Base-by-base conservation (phyloP, 306 rosid species). In the Prunus kanzakura region DNA sequence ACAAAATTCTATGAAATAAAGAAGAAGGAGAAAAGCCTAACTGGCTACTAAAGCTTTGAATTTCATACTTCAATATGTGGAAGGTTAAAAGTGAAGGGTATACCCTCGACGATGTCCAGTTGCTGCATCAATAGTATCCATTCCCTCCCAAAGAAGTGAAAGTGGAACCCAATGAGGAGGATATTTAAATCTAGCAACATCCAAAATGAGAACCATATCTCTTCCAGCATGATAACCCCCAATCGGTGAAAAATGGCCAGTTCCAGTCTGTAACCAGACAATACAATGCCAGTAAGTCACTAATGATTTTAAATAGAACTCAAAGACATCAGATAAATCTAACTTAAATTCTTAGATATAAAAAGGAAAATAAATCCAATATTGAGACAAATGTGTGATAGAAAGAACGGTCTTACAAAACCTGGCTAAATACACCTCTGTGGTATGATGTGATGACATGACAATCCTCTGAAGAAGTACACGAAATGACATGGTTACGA, bases 111-210 rank as follows among this genome's bases (percentile, higher is more conserved):
- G 81, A 30, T 74, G 92, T 69, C 97, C 93, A 4, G 95, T 92
- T 50, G 90, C 82, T 75, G 65, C 25, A 83, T 94, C 98, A 79
- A 85, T 66, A 56, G 92, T 86, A 79, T 78, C 86, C 96, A 92
- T 89, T 67, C 83, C 97, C 38, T 89, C 85, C 98, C 98, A 95
- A 56, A 92, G 93, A 78, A 85, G 88, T 38, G 82, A 75, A 79
- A 92, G 88, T 16, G 97, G 98, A 84, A 95, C 95, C 98, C 98
- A 95, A 19, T 92, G 98, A 57, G 97, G 96, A 80, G 97, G 98
- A 83, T 95, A 92, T 74, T 95, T 92, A 74, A 92, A 95, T 73
- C 98, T 91, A 30, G 98, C 95, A 57, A 92, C 98, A 84, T 95
- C 98, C 93, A 95, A 83, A 49, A 95, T 82, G 74, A 95, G 96